A percentile compares a stretch with the other conserved stretches of the same genome.
Conservation (phyloP, 176 grass and related monocot species). For the Zoysia pacifica region DNA sequence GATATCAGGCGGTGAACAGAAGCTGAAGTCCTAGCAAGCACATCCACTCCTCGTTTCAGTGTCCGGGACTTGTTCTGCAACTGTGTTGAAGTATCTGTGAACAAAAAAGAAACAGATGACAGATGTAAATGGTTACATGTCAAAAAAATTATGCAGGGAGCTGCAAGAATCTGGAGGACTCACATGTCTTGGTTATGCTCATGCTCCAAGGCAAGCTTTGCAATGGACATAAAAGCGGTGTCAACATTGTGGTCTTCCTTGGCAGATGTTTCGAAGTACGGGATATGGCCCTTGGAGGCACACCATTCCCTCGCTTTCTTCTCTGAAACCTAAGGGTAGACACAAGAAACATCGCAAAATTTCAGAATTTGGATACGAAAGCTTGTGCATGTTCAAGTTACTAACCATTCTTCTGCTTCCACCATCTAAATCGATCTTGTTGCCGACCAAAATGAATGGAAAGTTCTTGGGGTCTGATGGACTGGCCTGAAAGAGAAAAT, state of each 20-base stretch:
- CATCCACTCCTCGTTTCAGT: conserved; percentile 68
- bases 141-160: neutral
- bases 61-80: conserved; percentile 55
- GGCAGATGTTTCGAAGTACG: conserved; percentile 90
- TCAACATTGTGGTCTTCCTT: conserved; percentile 92
- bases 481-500: conserved; percentile 48
- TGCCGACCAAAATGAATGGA: conserved; percentile 88
- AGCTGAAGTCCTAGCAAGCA: conserved; percentile 59
- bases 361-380: neutral
- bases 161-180: conserved; percentile 37
- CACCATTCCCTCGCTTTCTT: conserved; percentile 96
- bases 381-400: neutral
- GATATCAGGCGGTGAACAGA: conserved; percentile 4
- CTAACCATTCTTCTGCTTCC: conserved; percentile 81
- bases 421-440: conserved; percentile 89
- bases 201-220: conserved; percentile 75
- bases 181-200: conserved; percentile 94
- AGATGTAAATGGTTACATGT: neutral
- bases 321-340: conserved; percentile 60
- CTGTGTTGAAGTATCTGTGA: conserved; percentile 73
- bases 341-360: neutral
- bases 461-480: conserved; percentile 72
- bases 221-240: conserved; percentile 77
- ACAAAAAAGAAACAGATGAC: neutral
- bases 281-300: conserved; percentile 80